Evolutionary conservation across 2,329 filamentous ascomycete species (phyloP), one percentile per base, ranked within the genome.

Genomic region (Helotiales sp.): DNA sequence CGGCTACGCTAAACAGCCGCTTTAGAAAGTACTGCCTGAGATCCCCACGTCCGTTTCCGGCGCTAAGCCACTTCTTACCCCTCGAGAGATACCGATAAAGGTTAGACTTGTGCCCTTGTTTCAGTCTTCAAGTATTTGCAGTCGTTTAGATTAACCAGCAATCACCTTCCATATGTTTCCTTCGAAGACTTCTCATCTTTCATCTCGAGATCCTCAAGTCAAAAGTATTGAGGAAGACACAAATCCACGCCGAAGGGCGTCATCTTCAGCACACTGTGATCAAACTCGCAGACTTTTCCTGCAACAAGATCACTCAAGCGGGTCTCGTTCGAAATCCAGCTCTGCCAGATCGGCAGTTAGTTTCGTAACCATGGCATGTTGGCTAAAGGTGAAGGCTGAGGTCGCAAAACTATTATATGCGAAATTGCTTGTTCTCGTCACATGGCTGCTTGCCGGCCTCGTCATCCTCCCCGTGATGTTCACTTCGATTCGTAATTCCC

Each of bases 361-460:
- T 34, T 34, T 55, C 49, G 32, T 69, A 52, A 30, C 66, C 8
- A 66, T 64, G 28, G 30, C 13, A 45, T 34, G 17, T 63, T 69
- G 26, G 58, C 50, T 65, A 49, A 70, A 62, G 49, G 54, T 65
- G 32, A 65, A 65, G 22, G 64, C 40, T 13, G 30, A 68, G 49
- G 63, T 68, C 34, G 54, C 30, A 49, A 64, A 62, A 65, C 61
- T 65, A 65, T 37, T 63, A 64, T 63, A 67, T 67, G 24, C 65
- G 34, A 69, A 71, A 26, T 52, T 71, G 37, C 55, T 66, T 60
- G 30, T 58, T 63, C 55, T 67, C 17, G 62, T 70, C 34, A 66
- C 64, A 26, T 64, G 66, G 61, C 61, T 67, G 47, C 68, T 72
- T 67, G 61, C 62, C n/a, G 64, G 66, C 20, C 65, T 69, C 59